Conservation (phyloP, 805 yeast species). For the Metschnikowia rubicola region DNA sequence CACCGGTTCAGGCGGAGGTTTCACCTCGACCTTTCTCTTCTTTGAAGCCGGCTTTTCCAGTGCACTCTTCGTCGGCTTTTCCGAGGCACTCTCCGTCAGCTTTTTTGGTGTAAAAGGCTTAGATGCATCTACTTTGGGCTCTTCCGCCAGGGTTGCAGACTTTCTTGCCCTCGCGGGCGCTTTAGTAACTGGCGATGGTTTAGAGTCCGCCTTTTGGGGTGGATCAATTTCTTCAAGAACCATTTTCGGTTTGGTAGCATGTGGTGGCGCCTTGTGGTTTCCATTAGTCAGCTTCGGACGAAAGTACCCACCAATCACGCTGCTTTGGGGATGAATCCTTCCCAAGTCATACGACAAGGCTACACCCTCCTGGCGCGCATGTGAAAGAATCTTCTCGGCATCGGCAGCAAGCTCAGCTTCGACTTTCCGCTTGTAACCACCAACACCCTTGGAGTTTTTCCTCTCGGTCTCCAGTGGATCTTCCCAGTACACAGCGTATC, state of each 20-base stretch:
- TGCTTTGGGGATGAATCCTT: not conserved
- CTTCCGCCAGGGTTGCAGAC: not conserved
- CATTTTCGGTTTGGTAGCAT: not conserved
- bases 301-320: conserved; percentile 1
- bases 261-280: not conserved
- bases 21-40: not conserved
- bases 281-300: not conserved
- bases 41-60: not conserved
- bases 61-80: not conserved
- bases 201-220: not conserved
- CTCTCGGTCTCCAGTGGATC: conserved; percentile 65
- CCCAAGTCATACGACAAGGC: conserved; percentile 21
- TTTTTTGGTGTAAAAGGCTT: too few relatives aligned
- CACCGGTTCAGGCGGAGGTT: not conserved
- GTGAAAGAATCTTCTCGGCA: conserved; percentile 48
- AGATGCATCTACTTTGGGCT: too few relatives aligned
- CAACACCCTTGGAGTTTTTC: conserved; percentile 42
- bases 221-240: not conserved
- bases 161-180: not conserved
- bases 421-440: conserved; percentile 55
- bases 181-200: not conserved
- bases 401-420: conserved; percentile 71
- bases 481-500: conserved; percentile 86
- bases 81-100: too few relatives aligned
- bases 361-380: conserved; percentile 39